Base-by-base conservation (phyloP, 1,284 basidiomycete genomes). In the Phenoliferia sp. region DNA sequence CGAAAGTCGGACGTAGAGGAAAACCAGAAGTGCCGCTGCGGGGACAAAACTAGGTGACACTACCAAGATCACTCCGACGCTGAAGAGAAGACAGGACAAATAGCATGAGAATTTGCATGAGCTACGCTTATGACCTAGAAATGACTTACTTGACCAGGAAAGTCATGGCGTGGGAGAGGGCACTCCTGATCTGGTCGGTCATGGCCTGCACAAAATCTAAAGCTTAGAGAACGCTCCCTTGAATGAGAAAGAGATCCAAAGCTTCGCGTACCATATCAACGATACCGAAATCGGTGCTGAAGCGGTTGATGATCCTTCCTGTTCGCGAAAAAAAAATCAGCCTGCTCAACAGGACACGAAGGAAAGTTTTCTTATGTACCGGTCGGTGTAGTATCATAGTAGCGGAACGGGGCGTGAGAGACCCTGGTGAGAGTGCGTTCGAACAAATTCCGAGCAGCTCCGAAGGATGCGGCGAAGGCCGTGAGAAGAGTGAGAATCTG, bases 341-440 rank as follows among this genome's bases (percentile, higher is more conserved):
- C 93, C 39, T 92, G 86, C 52, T n/a, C 94, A 92, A 76, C 94
- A 94, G 57, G 89, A 87, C 76, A 97, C 94, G 5, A 92, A 86
- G 22, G 91, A 91, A 80, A 96, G 79, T 76, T 93, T 94, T 64
- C 93, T 76, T 58, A 90, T 87, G 12, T 90, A 22, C 74, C 73
- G 29, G 66, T 68, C 16, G 76, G 67, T 78, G 81, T 57, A 77
- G 76, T 57, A 67, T 76, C 75, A 74, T 95, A 96, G 82, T 92
- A 95, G 71, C 85, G 87, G 74, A 95, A 80, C 0, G 93, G 92
- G 1, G 90, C 88, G 54, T 84, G 84, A 82, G 95, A 86, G 29
- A 95, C 83, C 0, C 65, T 89, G 84, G 31, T 85, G 35, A 71
- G 80, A 77, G 52, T 75, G n/a, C 74, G 62, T 70, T 92, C 90